Conservation (phyloP, 371 early-diverging fungal species). For the Lichtheimia corymbifera region DNA sequence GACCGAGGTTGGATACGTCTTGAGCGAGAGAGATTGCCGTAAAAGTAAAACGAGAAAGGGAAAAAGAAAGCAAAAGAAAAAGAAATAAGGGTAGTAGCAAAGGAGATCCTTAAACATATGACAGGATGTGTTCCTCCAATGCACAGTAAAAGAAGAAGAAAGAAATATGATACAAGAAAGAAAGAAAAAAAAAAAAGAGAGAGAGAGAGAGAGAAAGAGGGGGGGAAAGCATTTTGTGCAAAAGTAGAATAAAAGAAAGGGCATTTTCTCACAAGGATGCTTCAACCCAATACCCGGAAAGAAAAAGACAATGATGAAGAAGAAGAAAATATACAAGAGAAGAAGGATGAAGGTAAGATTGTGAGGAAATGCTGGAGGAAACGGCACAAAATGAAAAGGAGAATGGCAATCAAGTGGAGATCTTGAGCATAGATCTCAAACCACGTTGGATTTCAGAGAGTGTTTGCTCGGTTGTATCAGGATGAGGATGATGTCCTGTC, state of each 20-base stretch:
- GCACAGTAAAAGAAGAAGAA: conserved; percentile 4
- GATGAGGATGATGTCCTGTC: not conserved
- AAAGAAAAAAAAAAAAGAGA: not conserved
- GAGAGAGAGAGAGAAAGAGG: not conserved
- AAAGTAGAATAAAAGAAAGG: not conserved
- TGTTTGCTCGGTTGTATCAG: conserved; percentile 9
- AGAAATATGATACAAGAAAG: conserved; percentile 6
- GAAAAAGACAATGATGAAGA: not conserved
- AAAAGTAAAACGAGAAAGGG: not conserved
- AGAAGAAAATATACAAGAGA: conserved; percentile 2
- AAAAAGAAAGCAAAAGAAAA: not conserved
- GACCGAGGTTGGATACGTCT: not conserved
- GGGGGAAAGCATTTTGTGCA: not conserved
- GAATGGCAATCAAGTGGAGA: conserved; percentile 30
- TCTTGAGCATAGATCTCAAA: conserved; percentile 50
- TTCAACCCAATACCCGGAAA: not conserved
- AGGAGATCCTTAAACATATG: conserved; percentile 12
- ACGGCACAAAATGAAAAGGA: not conserved
- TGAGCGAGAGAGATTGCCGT: not conserved
- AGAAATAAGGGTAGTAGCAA: not conserved
- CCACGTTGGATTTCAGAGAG: conserved; percentile 52
- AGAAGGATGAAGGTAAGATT: not conserved
- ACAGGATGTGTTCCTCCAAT: conserved; percentile 4
- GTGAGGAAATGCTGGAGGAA: not conserved
- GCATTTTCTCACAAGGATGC: conserved; percentile 2